A percentile compares a stretch with the other conserved stretches of the same genome.
phyloP scores from a whole-genome alignment of 2,329 filamentous ascomycete species.

The Cladosporium sp. region DNA sequence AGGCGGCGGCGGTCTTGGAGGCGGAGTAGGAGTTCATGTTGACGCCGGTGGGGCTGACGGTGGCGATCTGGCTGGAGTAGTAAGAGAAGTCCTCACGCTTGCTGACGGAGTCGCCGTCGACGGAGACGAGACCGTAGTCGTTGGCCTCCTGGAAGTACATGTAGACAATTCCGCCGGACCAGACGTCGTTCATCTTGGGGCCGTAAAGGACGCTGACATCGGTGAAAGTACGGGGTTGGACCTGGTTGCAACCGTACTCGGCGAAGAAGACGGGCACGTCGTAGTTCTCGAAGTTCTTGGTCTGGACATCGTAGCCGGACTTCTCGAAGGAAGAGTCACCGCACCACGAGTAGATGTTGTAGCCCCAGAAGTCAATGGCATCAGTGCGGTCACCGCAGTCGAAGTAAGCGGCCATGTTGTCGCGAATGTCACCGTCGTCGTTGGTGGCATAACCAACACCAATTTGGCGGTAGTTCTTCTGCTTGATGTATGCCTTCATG shows the following conservation, averaged over 20 bases:
- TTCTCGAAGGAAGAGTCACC: constrained; percentile 70
- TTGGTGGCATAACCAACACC: constrained; percentile 96
- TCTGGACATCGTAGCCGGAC: constrained; percentile 79
- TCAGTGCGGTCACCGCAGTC: constrained; percentile 69
- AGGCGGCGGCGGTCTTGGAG: constrained; percentile 65
- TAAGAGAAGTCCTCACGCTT: constrained; percentile 71
- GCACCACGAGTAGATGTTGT: constrained; percentile 99
- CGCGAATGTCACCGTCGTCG: constrained; percentile 80
- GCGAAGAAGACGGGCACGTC: constrained; percentile 96
- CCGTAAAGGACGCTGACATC: constrained; percentile 82
- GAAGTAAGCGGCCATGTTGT: constrained; percentile 84
- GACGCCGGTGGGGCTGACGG: constrained; percentile 62
- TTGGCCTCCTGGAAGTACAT: constrained; percentile 95
- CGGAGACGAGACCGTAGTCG: constrained; percentile 74
- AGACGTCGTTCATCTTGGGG: constrained; percentile 74
- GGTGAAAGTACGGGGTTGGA: constrained; percentile 69
- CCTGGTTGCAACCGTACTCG: constrained; percentile 91
- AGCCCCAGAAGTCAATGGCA: constrained; percentile 95
- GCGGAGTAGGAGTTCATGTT: constrained; percentile 65
- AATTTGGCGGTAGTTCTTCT: constrained; percentile 69
- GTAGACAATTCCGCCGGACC: constrained; percentile 97
- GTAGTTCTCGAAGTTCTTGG: constrained; percentile 82
- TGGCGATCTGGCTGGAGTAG: constrained; percentile 66
- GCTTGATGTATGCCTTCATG: constrained; percentile 88
- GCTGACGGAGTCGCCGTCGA: constrained; percentile 56